Conservation (phyloP, 495 filamentous ascomycete genomes). For the Neurospora tetrasperma region DNA sequence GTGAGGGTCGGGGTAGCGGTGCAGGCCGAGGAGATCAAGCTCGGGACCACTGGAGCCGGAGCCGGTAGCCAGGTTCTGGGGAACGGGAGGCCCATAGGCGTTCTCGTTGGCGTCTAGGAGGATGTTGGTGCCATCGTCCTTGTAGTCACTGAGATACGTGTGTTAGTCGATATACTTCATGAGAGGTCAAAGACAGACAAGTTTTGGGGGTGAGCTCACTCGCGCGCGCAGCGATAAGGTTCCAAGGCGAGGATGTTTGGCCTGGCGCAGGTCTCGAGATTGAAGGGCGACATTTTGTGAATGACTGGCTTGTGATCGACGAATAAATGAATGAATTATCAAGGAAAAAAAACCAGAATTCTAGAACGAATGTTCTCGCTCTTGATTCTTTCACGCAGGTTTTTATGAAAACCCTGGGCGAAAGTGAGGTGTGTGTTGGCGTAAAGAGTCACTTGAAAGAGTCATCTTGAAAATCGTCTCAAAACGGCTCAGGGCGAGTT, state of each 20-base stretch:
- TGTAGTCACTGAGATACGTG: slow-evolving; percentile 68
- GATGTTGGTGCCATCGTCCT: slow-evolving; percentile 94
- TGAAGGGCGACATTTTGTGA: slow-evolving; percentile 45
- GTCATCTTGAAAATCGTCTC: background rate
- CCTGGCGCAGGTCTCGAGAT: slow-evolving; percentile 70
- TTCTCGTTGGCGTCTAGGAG: slow-evolving; percentile 98
- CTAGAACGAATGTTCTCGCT: background rate
- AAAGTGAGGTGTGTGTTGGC: background rate
- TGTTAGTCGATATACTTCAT: slow-evolving; percentile 20
- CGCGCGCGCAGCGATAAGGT: slow-evolving; percentile 76
- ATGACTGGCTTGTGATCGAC: background rate
- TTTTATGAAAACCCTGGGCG: background rate
- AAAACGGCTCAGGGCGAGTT: background rate
- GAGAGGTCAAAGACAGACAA: background rate
- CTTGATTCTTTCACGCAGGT: background rate
- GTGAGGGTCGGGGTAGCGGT: slow-evolving; percentile 96
- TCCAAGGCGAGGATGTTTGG: slow-evolving; percentile 73
- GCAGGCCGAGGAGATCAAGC: slow-evolving; percentile 66
- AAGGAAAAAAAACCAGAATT: background rate
- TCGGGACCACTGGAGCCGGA: slow-evolving; percentile 21
- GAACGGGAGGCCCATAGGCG: slow-evolving; percentile 69
- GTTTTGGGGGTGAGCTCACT: slow-evolving; percentile 40
- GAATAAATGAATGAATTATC: background rate
- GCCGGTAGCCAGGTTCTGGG: slow-evolving; percentile 12
- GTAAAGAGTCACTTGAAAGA: background rate